These are phyloP conservation scores for Scheffersomyces insectosa DNA, from an alignment of 1,139 yeast species.

Conservation along the genomic window DNA sequence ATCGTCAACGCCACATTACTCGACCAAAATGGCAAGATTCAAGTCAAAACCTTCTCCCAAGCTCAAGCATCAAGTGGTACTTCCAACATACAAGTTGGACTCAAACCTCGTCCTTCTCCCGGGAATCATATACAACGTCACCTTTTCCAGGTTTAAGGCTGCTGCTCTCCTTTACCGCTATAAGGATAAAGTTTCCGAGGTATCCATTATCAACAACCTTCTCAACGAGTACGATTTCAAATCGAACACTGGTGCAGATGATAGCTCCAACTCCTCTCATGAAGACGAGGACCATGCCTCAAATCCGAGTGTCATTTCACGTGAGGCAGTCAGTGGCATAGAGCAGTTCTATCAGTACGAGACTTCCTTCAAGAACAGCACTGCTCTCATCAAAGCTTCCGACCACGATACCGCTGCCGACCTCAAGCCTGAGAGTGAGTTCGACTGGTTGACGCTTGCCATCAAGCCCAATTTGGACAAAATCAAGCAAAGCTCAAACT, in stretches of 20 bases:
- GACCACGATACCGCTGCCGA: constrained; percentile 7
- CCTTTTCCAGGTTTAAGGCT: constrained; percentile 51
- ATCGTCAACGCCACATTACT: not conserved
- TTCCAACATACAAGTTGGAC: constrained; percentile 45
- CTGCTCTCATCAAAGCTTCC: constrained; percentile 1
- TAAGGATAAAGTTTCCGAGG: constrained; percentile 28
- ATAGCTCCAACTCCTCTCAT: not conserved
- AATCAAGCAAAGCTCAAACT: constrained; percentile 27
- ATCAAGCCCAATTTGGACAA: constrained; percentile 41
- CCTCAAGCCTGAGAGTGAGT: constrained; percentile 17
- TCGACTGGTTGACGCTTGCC: constrained; percentile 44
- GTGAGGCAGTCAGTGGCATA: constrained; percentile 40
- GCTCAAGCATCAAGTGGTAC: constrained; percentile 20
- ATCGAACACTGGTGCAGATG: constrained; percentile 16
- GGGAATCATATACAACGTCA: constrained; percentile 59
- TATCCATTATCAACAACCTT: constrained; percentile 32
- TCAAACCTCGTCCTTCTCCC: constrained; percentile 56
- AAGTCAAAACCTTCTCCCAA: not conserved
- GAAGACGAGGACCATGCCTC: constrained; percentile 15
- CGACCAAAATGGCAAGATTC: not conserved
- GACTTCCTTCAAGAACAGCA: constrained; percentile 11
- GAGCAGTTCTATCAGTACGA: constrained; percentile 26
- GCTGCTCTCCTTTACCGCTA: constrained; percentile 45
- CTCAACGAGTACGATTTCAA: constrained; percentile 36
- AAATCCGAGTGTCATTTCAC: constrained; percentile 29